Conservation (phyloP, 768 basidiomycete species). For the Psilocybe azurescens region DNA sequence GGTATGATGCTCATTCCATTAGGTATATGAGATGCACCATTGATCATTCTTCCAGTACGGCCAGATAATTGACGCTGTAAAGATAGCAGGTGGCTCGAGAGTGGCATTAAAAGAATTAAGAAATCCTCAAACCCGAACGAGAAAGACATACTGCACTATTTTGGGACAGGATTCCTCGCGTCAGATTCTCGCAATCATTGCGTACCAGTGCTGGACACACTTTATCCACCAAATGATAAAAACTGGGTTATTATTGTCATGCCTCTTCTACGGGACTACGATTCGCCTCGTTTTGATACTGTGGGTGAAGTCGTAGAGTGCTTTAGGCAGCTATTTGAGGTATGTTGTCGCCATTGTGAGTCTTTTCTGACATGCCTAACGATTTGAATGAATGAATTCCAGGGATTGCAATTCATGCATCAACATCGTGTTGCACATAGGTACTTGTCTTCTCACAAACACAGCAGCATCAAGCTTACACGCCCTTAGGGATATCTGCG, state of each 20-base stretch:
- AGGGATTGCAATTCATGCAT: slow-evolving; percentile 42
- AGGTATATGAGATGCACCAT: neutral
- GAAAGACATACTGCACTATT: slow-evolving; percentile 25
- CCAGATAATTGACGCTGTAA: slow-evolving; percentile 15
- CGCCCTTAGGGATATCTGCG: neutral
- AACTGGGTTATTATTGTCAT: slow-evolving; percentile 33
- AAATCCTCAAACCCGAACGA: slow-evolving; percentile 25
- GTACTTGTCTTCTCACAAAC: slow-evolving; percentile 19
- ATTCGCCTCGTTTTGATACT: slow-evolving; percentile 36
- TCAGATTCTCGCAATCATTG: slow-evolving; percentile 36
- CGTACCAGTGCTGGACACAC: slow-evolving; percentile 28
- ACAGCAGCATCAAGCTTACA: neutral
- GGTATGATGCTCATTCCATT: neutral
- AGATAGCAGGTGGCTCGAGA: slow-evolving; percentile 1
- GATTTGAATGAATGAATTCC: neutral
- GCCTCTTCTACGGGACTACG: slow-evolving; percentile 32
- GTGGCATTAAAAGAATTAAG: slow-evolving; percentile 18
- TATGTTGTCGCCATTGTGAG: slow-evolving; percentile 1
- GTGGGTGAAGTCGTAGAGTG: slow-evolving; percentile 40
- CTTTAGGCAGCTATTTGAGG: slow-evolving; percentile 39
- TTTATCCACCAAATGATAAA: slow-evolving; percentile 15
- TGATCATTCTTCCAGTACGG: neutral
- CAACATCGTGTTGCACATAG: slow-evolving; percentile 40
- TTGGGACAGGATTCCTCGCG: slow-evolving; percentile 24
- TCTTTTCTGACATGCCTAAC: neutral